Conservation (phyloP, 1,284 basidiomycete genomes). For the Rhodofomes roseus region DNA sequence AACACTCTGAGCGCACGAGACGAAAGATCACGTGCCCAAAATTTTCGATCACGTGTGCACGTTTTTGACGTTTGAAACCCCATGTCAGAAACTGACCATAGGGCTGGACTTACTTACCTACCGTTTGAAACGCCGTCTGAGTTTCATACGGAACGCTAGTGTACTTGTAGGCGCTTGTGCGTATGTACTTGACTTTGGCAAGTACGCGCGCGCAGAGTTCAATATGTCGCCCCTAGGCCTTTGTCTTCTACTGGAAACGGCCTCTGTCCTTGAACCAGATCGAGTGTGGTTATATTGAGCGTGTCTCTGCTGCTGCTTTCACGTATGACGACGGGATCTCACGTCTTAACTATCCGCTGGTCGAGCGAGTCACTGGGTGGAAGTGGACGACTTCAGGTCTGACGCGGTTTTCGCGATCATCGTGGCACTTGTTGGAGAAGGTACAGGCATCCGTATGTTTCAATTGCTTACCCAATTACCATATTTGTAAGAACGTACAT, state of each 20-base stretch:
- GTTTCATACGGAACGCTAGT: too few relatives aligned
- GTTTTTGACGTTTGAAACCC: too few relatives aligned
- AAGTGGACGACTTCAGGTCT: not conserved
- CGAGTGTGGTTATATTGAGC: not conserved
- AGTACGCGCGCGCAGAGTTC: too few relatives aligned
- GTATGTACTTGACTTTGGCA: not conserved
- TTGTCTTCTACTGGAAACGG: not conserved
- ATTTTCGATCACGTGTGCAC: too few relatives aligned
- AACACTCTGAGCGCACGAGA: too few relatives aligned
- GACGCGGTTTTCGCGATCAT: not conserved
- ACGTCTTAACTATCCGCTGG: not conserved
- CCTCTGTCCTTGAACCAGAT: not conserved
- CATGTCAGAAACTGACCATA: too few relatives aligned
- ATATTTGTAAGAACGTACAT: not conserved
- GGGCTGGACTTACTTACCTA: too few relatives aligned
- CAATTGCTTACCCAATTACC: not conserved
- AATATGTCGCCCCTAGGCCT: not conserved
- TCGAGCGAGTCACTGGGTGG: not conserved
- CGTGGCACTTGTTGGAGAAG: conserved; percentile 1
- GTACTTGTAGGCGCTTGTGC: not conserved
- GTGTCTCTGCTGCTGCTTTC: not conserved
- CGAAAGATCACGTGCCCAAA: too few relatives aligned
- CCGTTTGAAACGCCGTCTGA: too few relatives aligned
- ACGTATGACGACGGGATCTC: not conserved
- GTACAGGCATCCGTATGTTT: not conserved